Conservation (phyloP, 129 eudicot species). For the Flaveria sonorensis region DNA sequence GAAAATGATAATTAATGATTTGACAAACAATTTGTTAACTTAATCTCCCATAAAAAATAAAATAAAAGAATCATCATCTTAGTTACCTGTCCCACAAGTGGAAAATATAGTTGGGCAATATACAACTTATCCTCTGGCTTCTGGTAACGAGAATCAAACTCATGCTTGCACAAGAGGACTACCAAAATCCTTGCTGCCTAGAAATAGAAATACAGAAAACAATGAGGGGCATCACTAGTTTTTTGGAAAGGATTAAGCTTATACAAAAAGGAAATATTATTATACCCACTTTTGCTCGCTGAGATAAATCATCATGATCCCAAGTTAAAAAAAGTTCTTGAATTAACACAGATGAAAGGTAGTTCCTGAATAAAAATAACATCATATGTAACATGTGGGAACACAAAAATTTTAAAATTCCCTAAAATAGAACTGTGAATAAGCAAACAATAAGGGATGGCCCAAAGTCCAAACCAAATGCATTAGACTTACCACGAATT, state of each 20-base stretch:
- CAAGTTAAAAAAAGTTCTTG: slow-evolving; percentile 97
- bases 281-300: slow-evolving; percentile 80
- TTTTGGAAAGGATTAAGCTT: not conserved
- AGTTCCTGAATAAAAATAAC: slow-evolving; percentile 60
- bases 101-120: slow-evolving; percentile 92
- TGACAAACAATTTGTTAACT: not conserved
- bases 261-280: slow-evolving; percentile 8
- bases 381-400: not conserved
- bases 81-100: slow-evolving; percentile 92
- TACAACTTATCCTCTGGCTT: slow-evolving; percentile 96
- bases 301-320: slow-evolving; percentile 94
- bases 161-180: slow-evolving; percentile 94
- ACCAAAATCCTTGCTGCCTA: slow-evolving; percentile 97
- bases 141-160: slow-evolving; percentile 93
- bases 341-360: slow-evolving; percentile 89
- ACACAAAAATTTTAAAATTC: not conserved
- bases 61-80: not conserved
- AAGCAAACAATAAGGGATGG: not conserved
- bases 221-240: slow-evolving; percentile 16
- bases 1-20: slow-evolving; percentile 2
- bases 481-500: slow-evolving; percentile 5
- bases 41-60: slow-evolving; percentile 4
- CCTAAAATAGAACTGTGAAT: not conserved
- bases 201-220: slow-evolving; percentile 30
- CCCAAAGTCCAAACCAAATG: not conserved